phyloP scores from a whole-genome alignment of 371 early-diverging fungal species.

The Circinella umbellata region DNA sequence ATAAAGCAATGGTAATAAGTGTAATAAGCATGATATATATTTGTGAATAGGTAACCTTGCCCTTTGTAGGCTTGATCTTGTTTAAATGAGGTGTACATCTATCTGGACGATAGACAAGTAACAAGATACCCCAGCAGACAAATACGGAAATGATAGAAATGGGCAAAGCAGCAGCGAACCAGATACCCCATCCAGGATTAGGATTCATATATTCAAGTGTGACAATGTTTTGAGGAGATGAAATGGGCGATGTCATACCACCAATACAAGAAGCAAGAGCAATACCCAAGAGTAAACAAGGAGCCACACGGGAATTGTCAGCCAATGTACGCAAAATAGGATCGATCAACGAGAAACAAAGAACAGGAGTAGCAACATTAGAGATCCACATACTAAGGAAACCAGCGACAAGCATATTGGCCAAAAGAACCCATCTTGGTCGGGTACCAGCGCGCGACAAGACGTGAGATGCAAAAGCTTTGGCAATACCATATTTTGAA shows the following conservation, averaged over 20 bases:
- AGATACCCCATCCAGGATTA: conserved; percentile 83
- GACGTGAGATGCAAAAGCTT: conserved; percentile 70
- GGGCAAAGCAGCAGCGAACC: conserved; percentile 83
- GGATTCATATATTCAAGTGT: conserved; percentile 88
- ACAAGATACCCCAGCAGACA: conserved; percentile 82
- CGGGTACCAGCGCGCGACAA: conserved; percentile 76
- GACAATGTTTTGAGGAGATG: conserved; percentile 95
- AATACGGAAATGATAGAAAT: conserved; percentile 74
- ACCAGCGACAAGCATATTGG: conserved; percentile 79
- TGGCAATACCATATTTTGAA: conserved; percentile 81
- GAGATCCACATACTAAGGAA: conserved; percentile 84
- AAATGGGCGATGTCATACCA: conserved; percentile 97
- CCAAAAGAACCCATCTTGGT: conserved; percentile 70
- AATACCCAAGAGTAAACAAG: conserved; percentile 90
- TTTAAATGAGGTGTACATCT: conserved; percentile 55
- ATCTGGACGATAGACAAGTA: conserved; percentile 69
- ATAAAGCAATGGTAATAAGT: conserved; percentile 75
- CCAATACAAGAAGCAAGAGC: conserved; percentile 95
- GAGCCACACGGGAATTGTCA: conserved; percentile 72
- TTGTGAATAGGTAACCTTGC: conserved; percentile 60
- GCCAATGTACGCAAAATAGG: conserved; percentile 80
- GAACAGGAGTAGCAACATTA: conserved; percentile 87
- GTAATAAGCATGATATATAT: conserved; percentile 64
- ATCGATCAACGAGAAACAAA: conserved; percentile 76
- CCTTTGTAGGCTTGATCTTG: conserved; percentile 55